Conservation (phyloP, 345 rosid genomes). For the Diplotaxis tenuifolia region DNA sequence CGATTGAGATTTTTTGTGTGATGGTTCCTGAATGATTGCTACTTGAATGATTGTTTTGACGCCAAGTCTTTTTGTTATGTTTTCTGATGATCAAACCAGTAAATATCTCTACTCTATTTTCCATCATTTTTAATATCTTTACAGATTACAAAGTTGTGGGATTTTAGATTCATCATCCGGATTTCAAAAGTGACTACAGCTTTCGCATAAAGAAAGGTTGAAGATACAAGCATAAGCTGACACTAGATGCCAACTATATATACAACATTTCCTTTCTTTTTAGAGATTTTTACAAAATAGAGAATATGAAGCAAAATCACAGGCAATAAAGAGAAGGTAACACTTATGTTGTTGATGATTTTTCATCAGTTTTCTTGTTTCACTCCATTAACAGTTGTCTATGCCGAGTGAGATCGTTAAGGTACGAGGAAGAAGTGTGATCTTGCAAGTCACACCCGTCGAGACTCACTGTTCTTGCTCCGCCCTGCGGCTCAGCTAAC, state of each 20-base stretch:
- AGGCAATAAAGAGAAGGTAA: not conserved
- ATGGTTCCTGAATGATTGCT: too few relatives aligned
- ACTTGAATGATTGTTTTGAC: conserved; percentile 27
- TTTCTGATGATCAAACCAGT: not conserved
- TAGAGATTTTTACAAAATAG: conserved; percentile 20
- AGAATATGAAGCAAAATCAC: conserved; percentile 15
- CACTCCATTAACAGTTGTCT: conserved; percentile 80
- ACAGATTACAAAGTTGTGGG: not conserved
- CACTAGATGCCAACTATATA: conserved; percentile 10
- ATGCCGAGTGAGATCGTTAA: conserved; percentile 72
- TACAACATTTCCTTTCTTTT: not conserved
- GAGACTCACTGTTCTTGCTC: conserved; percentile 43
- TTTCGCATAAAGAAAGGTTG: not conserved
- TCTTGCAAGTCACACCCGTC: conserved; percentile 71
- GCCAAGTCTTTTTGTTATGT: conserved; percentile 3
- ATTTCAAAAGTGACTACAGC: not conserved
- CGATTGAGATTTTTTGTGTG: conserved; percentile 39
- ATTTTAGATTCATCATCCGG: not conserved
- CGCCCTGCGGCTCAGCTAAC: conserved; percentile 37
- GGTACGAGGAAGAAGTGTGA: conserved; percentile 62
- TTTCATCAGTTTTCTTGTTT: too few relatives aligned
- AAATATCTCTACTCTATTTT: not conserved
- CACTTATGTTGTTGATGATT: not conserved
- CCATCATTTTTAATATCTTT: not conserved
- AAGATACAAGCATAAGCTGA: conserved; percentile 19